Percentiles rank a stretch among this genome's conserved stretches.
Conservation (phyloP, 768 basidiomycete genomes). For the Calocybe cyanea region DNA sequence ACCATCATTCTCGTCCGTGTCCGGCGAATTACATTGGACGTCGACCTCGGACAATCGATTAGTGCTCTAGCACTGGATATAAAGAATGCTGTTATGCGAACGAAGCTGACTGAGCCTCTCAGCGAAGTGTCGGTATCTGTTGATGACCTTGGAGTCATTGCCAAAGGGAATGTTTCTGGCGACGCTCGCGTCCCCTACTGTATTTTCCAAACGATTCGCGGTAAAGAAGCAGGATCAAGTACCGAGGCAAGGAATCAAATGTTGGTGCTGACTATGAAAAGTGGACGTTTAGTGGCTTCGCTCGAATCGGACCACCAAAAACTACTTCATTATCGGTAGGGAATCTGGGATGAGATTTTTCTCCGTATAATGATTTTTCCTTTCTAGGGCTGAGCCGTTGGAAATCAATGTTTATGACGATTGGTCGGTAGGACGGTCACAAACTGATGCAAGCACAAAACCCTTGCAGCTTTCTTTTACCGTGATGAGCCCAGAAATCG, state of each 20-base stretch:
- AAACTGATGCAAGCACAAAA: constrained; percentile 36
- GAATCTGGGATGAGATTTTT: constrained; percentile 17
- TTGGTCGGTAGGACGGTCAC: constrained; percentile 57
- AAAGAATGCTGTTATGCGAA: constrained; percentile 58
- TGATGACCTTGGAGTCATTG: constrained; percentile 59
- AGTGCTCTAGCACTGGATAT: constrained; percentile 66
- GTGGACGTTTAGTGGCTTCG: constrained; percentile 60
- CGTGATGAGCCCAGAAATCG: constrained; percentile 65
- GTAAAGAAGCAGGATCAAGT: constrained; percentile 37
- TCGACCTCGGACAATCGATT: constrained; percentile 87
- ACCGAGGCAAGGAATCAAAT: constrained; percentile 43
- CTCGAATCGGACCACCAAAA: constrained; percentile 77
- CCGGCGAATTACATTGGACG: constrained; percentile 66
- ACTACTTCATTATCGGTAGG: constrained; percentile 70
- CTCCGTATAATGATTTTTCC: background rate
- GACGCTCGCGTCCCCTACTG: constrained; percentile 62
- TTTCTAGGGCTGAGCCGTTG: constrained; percentile 69
- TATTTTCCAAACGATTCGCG: constrained; percentile 70
- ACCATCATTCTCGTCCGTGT: constrained; percentile 68
- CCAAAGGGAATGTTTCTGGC: constrained; percentile 72
- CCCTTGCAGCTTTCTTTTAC: constrained; percentile 72
- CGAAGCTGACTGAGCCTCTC: constrained; percentile 54
- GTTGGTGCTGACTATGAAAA: constrained; percentile 73
- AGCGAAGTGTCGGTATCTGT: constrained; percentile 68
- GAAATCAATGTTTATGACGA: constrained; percentile 75